A percentile compares a stretch with the other conserved stretches of the same genome.
Evolutionary conservation across 2,329 filamentous ascomycete genomes (phyloP).

Genomic region (Zymoseptoria crescenta): DNA sequence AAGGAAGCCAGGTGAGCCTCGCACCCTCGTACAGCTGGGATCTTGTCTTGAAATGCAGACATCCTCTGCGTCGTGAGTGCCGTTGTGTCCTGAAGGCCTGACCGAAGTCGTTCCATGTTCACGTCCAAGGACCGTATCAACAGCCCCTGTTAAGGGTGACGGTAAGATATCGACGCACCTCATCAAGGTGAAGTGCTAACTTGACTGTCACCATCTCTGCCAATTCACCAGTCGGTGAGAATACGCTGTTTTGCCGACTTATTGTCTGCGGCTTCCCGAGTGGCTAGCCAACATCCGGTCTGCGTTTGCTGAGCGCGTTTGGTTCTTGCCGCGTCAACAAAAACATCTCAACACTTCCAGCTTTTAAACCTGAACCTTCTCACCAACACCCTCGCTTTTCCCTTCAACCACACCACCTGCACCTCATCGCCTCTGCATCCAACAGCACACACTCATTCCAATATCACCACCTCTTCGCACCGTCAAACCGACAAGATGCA

Average conservation of each 20-base stretch:
- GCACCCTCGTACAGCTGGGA: too few relatives aligned
- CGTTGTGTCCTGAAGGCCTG: too few relatives aligned
- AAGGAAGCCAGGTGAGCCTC: too few relatives aligned
- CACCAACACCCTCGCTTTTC: not conserved
- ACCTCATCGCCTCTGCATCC: not conserved
- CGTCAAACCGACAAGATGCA: constrained; percentile 7
- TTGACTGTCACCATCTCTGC: not conserved
- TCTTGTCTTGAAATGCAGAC: not conserved
- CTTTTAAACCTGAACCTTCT: not conserved
- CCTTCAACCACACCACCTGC: not conserved
- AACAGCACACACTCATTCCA: not conserved
- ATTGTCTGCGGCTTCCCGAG: not conserved
- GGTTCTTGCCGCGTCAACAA: not conserved
- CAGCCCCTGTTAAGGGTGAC: too few relatives aligned
- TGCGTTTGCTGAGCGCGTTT: not conserved
- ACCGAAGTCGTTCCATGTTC: too few relatives aligned
- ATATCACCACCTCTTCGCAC: not conserved
- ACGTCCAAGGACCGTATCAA: too few relatives aligned
- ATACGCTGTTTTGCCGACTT: not conserved
- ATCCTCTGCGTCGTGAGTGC: too few relatives aligned
- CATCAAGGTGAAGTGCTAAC: not conserved
- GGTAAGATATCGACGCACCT: too few relatives aligned
- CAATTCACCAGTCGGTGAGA: not conserved
- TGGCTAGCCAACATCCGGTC: not conserved
- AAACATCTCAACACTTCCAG: not conserved